Base-by-base conservation (phyloP, 2,329 filamentous ascomycete genomes). In the Ceratocystis eucalypticola region DNA sequence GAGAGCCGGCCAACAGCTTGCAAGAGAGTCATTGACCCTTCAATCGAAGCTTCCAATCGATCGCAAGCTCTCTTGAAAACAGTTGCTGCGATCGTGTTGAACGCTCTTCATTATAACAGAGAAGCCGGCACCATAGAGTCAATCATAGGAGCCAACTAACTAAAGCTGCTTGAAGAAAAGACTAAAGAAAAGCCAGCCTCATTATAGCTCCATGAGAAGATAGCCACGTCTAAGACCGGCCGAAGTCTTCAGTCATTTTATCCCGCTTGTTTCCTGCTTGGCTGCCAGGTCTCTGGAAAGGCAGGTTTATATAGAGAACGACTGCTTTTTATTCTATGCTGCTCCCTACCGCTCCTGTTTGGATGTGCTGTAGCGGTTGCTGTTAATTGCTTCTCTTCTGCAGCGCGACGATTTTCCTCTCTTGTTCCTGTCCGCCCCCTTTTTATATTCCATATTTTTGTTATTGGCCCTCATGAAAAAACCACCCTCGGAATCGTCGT, bases 401-500 rank as follows among this genome's bases (percentile, higher is more conserved):
- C 37, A 62, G 61, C 61, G 22, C 44, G 45, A 8, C 33, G 64
- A 22, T 65, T 55, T 22, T 59, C 6, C 28, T 20, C 28, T 59
- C 7, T 59, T 57, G n/a, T 25, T 22, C 22, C 20, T 50, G 20
- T 37, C 33, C 33, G 1, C 33, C 12, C 17, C 12, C 30, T n/a
- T 30, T 65, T 28, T 33, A 50, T 22, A 25, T n/a, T 30, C 44
- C 17, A n/a, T 37, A 15, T 20, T 46, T 28, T 41, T 25, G 25
- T 12, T 30, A 7, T 41, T 28, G 50, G 37, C 28, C 44, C 50
- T 62, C 55, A 69, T 69, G 68, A 68, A 68, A 62, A 61, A 46
- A 45, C 68, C 57, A n/a, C 25, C 61, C 25, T 59, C 46, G 15
- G 66, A 57, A 44, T 68, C 68, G 65, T 62, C 66, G 45, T 59